Evolutionary conservation across 345 rosid species (phyloP).

Genomic region (Aquilaria sinensis): DNA sequence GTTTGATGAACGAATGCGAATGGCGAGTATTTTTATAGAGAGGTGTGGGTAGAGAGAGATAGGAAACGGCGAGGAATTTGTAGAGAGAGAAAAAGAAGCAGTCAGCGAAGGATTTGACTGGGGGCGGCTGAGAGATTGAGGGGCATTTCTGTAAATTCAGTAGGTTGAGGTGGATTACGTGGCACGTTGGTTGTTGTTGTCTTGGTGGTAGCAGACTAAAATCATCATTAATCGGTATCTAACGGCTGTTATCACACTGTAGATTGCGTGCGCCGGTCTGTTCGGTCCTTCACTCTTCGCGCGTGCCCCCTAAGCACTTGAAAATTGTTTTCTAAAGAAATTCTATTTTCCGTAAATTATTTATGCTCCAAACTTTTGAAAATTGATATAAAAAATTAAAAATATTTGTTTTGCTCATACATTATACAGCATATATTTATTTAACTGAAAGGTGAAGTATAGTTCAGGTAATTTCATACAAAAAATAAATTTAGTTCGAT

Average conservation of each 20-base stretch:
- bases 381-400: too few relatives aligned
- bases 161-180: slow-evolving; percentile 19
- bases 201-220: slow-evolving; percentile 5
- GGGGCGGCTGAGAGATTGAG: slow-evolving; percentile 25
- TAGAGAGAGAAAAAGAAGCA: slow-evolving; percentile 3
- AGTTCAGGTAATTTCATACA: too few relatives aligned
- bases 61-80: slow-evolving; percentile 15
- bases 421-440: too few relatives aligned
- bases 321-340: too few relatives aligned
- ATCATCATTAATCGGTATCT: slow-evolving; percentile 17
- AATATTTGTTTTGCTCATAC: too few relatives aligned
- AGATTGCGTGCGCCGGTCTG: slow-evolving; percentile 13
- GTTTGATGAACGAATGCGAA: not conserved
- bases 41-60: slow-evolving; percentile 11
- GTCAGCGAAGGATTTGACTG: slow-evolving; percentile 41
- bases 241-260: slow-evolving; percentile 20
- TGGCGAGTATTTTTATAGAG: slow-evolving; percentile 11
- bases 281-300: slow-evolving; percentile 1
- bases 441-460: too few relatives aligned
- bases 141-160: slow-evolving; percentile 3
- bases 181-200: slow-evolving; percentile 26
- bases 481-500: too few relatives aligned
- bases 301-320: slow-evolving; percentile 5
- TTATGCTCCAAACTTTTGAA: too few relatives aligned
- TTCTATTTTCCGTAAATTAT: too few relatives aligned